Evolutionary conservation across 2,329 filamentous ascomycete species (phyloP).

Genomic region (Coniochaeta prunicola): DNA sequence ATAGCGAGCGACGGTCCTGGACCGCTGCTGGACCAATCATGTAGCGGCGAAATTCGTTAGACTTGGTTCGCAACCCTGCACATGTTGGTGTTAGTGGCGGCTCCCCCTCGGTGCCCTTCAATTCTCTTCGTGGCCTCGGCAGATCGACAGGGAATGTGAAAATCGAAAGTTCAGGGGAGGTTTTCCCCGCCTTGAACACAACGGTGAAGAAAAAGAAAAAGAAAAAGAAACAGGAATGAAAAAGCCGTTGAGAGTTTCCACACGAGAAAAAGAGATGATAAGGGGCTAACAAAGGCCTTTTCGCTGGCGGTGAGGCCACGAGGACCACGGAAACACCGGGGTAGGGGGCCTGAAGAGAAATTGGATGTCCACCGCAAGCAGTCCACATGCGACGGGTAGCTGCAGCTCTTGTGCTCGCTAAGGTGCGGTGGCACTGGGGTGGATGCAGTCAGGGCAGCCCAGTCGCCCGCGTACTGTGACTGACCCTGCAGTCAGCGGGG

Average conservation of each 20-base stretch:
- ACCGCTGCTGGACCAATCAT: neutral
- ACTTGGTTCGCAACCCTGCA: neutral
- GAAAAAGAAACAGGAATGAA: neutral
- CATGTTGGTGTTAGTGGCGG: neutral
- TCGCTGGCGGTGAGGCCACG: neutral
- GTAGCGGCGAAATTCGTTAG: neutral
- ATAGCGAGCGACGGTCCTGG: neutral
- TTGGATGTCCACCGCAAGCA: neutral
- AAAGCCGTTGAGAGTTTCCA: neutral
- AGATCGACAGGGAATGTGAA: constrained; percentile 1
- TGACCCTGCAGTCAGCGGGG: neutral
- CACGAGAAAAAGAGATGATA: neutral
- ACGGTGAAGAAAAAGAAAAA: neutral
- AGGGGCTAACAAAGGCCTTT: neutral
- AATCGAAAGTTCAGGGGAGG: neutral
- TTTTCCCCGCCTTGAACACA: neutral
- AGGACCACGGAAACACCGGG: neutral
- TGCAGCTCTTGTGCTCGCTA: neutral
- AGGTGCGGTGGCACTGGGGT: neutral
- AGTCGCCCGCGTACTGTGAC: neutral
- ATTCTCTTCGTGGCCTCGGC: neutral
- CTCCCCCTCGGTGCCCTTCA: neutral
- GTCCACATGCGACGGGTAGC: neutral
- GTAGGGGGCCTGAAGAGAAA: neutral
- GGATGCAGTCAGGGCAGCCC: no score